Conservation (phyloP, 2,329 filamentous ascomycete species). For the Cladosporium sp. region DNA sequence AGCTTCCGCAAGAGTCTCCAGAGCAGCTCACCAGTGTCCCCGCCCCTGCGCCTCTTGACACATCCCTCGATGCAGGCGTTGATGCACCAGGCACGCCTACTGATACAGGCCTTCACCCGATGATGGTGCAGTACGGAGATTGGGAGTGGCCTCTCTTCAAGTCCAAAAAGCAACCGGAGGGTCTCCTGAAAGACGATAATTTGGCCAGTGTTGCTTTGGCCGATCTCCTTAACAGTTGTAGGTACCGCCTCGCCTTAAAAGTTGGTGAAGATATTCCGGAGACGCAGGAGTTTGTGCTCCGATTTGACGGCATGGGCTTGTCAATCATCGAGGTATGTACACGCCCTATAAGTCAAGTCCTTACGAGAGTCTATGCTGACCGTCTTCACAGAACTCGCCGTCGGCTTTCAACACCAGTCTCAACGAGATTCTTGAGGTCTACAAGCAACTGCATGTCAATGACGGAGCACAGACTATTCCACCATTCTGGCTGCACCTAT, state of each 20-base stretch:
- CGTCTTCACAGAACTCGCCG: conserved; percentile 40
- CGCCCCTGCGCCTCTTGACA: conserved; percentile 1
- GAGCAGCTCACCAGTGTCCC: background rate
- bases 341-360: background rate
- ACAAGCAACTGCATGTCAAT: conserved; percentile 53
- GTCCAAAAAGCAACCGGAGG: conserved; percentile 46
- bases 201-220: conserved; percentile 48
- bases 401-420: conserved; percentile 46
- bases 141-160: conserved; percentile 55
- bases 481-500: conserved; percentile 51
- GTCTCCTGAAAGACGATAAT: conserved; percentile 51
- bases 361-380: conserved; percentile 10
- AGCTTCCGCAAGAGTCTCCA: conserved; percentile 1
- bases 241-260: conserved; percentile 46
- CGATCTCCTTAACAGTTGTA: conserved; percentile 45
- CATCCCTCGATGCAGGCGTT: background rate
- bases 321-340: conserved; percentile 51
- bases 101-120: conserved; percentile 37
- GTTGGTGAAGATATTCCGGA: conserved; percentile 49
- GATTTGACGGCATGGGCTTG: conserved; percentile 50
- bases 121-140: conserved; percentile 51
- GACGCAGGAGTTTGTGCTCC: conserved; percentile 52
- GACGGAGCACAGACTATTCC: conserved; percentile 50
- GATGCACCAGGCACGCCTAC: conserved; percentile 30
- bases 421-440: conserved; percentile 53